phyloP scores from a whole-genome alignment of 176 grass and related monocot species.

The Chloris gayana region DNA sequence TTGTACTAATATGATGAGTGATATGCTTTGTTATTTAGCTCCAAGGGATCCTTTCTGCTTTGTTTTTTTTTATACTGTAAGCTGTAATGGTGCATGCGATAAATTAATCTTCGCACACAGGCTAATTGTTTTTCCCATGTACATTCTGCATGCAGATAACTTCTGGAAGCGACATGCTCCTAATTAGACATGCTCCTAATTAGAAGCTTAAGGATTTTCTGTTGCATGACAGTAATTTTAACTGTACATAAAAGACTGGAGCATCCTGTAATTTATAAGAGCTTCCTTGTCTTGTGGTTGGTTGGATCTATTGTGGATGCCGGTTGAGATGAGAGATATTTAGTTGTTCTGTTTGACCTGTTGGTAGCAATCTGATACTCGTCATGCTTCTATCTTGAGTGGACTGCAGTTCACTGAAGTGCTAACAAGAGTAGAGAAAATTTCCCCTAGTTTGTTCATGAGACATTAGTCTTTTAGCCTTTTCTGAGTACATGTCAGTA shows the following conservation, averaged over 20 bases:
- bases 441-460: slow-evolving; percentile 10
- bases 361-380: background rate
- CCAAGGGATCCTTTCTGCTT: background rate
- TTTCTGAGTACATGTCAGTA: slow-evolving; percentile 24
- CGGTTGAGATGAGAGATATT: background rate
- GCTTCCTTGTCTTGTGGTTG: background rate
- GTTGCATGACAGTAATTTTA: slow-evolving; percentile 14
- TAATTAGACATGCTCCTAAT: too few relatives aligned
- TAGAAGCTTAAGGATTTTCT: slow-evolving; percentile 1
- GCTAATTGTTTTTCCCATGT: background rate
- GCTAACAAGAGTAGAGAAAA: slow-evolving; percentile 13
- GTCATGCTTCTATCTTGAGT: background rate
- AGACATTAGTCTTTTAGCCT: background rate
- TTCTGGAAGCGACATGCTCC: background rate
- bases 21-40: background rate
- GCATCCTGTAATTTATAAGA: slow-evolving; percentile 40
- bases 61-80: background rate
- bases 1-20: background rate
- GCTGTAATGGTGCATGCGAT: background rate
- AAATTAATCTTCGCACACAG: background rate
- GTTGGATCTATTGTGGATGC: background rate
- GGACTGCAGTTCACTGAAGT: background rate
- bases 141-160: slow-evolving; percentile 39
- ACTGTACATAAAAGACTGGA: slow-evolving; percentile 53
- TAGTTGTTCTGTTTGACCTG: background rate